Base-by-base conservation (phyloP, 306 rosid genomes). In the Rosa persica region DNA sequence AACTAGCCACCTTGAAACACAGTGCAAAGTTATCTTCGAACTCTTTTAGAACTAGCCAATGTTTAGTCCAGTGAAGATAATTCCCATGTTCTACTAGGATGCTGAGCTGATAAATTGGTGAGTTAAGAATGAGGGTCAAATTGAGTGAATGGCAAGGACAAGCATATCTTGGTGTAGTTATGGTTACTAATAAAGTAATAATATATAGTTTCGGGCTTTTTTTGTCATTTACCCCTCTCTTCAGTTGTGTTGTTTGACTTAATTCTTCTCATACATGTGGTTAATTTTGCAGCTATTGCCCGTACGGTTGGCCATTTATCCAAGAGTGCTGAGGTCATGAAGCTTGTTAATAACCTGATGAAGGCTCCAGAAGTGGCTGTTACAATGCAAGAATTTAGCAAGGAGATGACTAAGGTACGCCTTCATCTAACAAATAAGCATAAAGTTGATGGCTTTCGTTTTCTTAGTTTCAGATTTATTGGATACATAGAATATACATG, bases 301-400 rank as follows among this genome's bases (percentile, higher is more conserved):
- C 92, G 98, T 47, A 92, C 98, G 0, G 99, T 96, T 81, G 99
- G 99, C 19, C 98, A 96, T 91, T 82, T 96, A 65, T 96, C 99
- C 77, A 96, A 96, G 89, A 96, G 99, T 84, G 90, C 98, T 4
- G 99, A 96, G 78, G 98, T 96, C 66, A 96, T 96, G 99, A 96
- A 96, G 84, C 84, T 93, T 72, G 99, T 93, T 72, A 96, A 96
- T 81, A 89, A 96, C 79, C 97, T 96, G 84, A 93, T 96, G 94
- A 96, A 90, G 85, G 99, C 99, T 74, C 98, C 99, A 25, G 94
- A 89, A 82, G 88, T 93, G 93, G 99, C 98, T 48, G 86, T 85
- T 70, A 91, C 99, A 47, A 96, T 96, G 99, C 98, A 89, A 84
- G 99, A 93, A 77, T 96, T 96, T 73, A 91, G 94, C 94, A 96